Evolutionary conservation across 495 filamentous ascomycete species (phyloP).

Genomic region (Annulohypoxylon moriforme): DNA sequence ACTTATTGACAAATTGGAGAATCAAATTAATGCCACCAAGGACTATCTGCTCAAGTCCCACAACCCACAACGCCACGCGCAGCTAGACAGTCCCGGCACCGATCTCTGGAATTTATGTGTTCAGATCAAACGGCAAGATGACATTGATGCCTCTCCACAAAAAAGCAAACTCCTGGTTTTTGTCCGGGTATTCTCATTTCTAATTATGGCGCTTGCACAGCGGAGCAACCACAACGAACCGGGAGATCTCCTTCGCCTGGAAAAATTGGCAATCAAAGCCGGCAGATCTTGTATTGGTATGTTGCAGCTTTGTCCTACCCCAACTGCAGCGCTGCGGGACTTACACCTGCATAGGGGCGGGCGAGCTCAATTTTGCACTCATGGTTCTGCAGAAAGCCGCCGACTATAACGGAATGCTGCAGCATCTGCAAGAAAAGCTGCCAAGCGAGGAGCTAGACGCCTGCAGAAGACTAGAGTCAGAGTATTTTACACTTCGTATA

Average conservation of each 20-base stretch:
- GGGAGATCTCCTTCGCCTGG: constrained; percentile 63
- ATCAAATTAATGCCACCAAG: constrained; percentile 39
- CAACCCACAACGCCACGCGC: constrained; percentile 46
- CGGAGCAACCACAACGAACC: constrained; percentile 43
- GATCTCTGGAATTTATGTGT: constrained; percentile 77
- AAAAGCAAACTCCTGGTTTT: constrained; percentile 45
- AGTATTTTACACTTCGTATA: constrained; percentile 78
- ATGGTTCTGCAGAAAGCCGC: constrained; percentile 72
- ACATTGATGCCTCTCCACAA: constrained; percentile 16
- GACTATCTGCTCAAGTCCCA: constrained; percentile 32
- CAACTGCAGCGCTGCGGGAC: constrained; percentile 14
- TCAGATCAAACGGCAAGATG: constrained; percentile 54
- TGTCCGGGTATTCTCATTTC: constrained; percentile 75
- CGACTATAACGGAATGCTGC: constrained; percentile 68
- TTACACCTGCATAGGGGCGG: constrained; percentile 54
- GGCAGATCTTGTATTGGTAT: constrained; percentile 73
- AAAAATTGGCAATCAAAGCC: constrained; percentile 75
- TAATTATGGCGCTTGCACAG: constrained; percentile 73
- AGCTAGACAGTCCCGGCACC: constrained; percentile 66
- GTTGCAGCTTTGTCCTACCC: constrained; percentile 41
- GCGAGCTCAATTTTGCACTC: constrained; percentile 65
- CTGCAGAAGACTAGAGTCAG: constrained; percentile 60
- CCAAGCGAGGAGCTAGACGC: constrained; percentile 48
- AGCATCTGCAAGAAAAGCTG: constrained; percentile 46
- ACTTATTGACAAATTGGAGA: constrained; percentile 37